A percentile compares a stretch with the other conserved stretches of the same genome.
These are phyloP conservation scores for Phaeosphaeriaceae sp. DNA, from an alignment of 2,329 filamentous ascomycete species.

Conservation along the genomic window DNA sequence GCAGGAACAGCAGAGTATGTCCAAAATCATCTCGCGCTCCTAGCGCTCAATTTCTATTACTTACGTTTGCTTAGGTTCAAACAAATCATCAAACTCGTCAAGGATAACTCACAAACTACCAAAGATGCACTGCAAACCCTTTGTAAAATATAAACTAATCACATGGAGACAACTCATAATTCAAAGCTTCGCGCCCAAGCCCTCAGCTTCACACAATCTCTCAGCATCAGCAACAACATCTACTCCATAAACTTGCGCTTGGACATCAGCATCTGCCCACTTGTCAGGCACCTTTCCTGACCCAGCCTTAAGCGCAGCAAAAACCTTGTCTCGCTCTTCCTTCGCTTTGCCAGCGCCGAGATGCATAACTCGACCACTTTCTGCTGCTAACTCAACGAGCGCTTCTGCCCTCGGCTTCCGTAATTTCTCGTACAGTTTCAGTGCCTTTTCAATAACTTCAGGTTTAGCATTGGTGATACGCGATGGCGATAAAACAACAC, in stretches of 20 bases:
- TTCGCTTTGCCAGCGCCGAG: constrained; percentile 65
- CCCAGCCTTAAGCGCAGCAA: constrained; percentile 55
- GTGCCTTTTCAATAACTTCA: constrained; percentile 58
- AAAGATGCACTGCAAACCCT: constrained; percentile 71
- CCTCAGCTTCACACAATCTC: constrained; percentile 49
- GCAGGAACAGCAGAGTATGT: constrained; percentile 67
- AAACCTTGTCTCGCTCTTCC: constrained; percentile 63
- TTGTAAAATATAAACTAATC: constrained; percentile 64
- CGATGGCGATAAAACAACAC: constrained; percentile 57
- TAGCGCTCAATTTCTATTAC: neutral
- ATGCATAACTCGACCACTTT: constrained; percentile 61
- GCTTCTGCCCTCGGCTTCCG: constrained; percentile 63
- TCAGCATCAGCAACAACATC: constrained; percentile 55
- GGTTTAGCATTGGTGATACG: constrained; percentile 52
- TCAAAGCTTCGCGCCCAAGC: constrained; percentile 33
- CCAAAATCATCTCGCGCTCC: neutral
- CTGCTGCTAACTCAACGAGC: constrained; percentile 63
- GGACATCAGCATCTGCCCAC: constrained; percentile 60
- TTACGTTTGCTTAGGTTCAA: constrained; percentile 63
- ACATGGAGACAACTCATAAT: neutral
- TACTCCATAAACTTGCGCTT: constrained; percentile 56
- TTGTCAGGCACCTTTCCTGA: constrained; percentile 57
- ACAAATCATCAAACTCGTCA: constrained; percentile 75
- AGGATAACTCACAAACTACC: constrained; percentile 74
- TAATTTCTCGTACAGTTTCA: constrained; percentile 63